phyloP scores from a whole-genome alignment of 225 moss, liverwort and hornwort species.

The Rhytidiadelphus loreus region DNA sequence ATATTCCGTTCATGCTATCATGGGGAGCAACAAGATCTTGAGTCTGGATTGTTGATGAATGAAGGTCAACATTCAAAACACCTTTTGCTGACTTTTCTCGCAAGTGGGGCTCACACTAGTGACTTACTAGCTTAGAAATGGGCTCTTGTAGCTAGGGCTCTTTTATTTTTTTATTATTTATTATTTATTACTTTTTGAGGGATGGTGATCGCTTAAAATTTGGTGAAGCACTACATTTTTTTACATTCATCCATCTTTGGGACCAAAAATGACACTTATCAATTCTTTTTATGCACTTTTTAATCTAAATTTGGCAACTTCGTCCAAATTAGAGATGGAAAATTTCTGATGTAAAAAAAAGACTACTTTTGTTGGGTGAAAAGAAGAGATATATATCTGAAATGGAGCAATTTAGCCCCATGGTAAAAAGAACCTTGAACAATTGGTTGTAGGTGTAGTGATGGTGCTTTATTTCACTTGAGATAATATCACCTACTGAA shows the following conservation, averaged over 20 bases:
- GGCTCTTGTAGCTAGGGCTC: not conserved
- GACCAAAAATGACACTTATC: not conserved
- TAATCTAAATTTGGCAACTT: not conserved
- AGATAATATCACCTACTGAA: accelerated
- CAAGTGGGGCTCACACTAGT: not conserved
- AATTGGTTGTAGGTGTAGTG: accelerated
- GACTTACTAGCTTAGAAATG: not conserved
- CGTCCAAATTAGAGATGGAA: not conserved
- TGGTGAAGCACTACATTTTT: not conserved
- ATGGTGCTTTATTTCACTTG: not conserved
- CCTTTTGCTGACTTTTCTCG: not conserved
- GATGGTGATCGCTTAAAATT: not conserved
- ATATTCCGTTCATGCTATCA: not conserved
- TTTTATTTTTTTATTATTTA: too few relatives aligned
- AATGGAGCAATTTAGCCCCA: not conserved
- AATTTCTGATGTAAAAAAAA: not conserved
- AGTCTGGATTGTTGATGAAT: not conserved
- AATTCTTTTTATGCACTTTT: not conserved
- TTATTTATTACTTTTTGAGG: not conserved
- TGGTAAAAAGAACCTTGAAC: too few relatives aligned
- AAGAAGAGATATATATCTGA: not conserved
- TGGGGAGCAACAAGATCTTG: not conserved
- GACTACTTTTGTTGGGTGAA: not conserved
- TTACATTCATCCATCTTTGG: not conserved
- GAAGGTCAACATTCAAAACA: not conserved